phyloP scores from a whole-genome alignment of 2,329 filamentous ascomycete species.

The Aotearoamyces nothofagi region DNA sequence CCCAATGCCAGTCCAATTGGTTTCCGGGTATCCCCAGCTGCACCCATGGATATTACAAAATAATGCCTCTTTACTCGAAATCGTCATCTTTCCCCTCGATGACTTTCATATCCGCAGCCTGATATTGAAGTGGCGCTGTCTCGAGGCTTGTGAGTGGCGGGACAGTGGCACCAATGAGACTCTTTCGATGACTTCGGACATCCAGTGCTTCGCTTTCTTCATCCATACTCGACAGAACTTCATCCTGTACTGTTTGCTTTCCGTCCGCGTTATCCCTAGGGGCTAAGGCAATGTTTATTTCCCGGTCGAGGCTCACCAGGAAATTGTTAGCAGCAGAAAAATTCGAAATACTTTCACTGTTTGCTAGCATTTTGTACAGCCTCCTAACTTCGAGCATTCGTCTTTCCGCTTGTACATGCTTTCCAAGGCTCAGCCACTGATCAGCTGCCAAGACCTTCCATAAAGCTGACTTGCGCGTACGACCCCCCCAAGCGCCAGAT shows the following conservation, averaged over 20 bases:
- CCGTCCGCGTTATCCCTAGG: slow-evolving; percentile 18
- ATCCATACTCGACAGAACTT: slow-evolving; percentile 24
- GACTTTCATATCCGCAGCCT: not conserved
- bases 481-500: slow-evolving; percentile 50
- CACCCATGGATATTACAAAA: too few species aligned
- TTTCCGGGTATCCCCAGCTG: too few species aligned
- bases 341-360: slow-evolving; percentile 33
- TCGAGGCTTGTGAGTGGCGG: slow-evolving; percentile 28
- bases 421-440: slow-evolving; percentile 65
- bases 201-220: slow-evolving; percentile 41
- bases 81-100: slow-evolving; percentile 4
- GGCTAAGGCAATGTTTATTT: slow-evolving; percentile 16
- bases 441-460: slow-evolving; percentile 79
- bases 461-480: slow-evolving; percentile 72
- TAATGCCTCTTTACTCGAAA: slow-evolving; percentile 4
- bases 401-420: slow-evolving; percentile 62
- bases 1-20: too few species aligned
- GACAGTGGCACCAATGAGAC: slow-evolving; percentile 31
- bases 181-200: slow-evolving; percentile 35
- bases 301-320: slow-evolving; percentile 32
- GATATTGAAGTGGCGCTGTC: slow-evolving; percentile 29
- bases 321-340: slow-evolving; percentile 36
- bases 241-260: slow-evolving; percentile 24
- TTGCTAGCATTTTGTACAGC: slow-evolving; percentile 34
- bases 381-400: slow-evolving; percentile 56